Percentiles rank a stretch among this genome's conserved stretches.
These are phyloP conservation scores for Ascochyta viciae-villosae DNA, from an alignment of 2,329 filamentous ascomycete species.

Conservation along the genomic window DNA sequence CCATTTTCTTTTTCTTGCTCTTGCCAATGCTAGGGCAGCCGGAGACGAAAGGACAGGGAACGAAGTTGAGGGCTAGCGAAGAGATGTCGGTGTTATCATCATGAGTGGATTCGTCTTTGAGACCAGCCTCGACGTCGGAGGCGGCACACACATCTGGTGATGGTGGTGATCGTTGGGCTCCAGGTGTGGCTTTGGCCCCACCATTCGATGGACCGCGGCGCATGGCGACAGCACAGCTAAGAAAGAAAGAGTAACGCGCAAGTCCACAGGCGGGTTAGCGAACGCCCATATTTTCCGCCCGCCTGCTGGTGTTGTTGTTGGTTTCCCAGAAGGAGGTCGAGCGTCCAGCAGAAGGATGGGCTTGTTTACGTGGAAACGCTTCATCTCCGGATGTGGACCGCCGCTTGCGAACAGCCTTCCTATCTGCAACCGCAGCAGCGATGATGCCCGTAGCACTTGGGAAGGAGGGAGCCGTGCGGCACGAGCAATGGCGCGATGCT, in stretches of 20 bases:
- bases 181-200: not conserved
- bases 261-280: slow-evolving; percentile 8
- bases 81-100: slow-evolving; percentile 28
- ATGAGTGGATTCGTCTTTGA: slow-evolving; percentile 12
- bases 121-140: slow-evolving; percentile 13
- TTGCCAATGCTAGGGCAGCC: slow-evolving; percentile 22
- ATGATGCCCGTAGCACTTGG: slow-evolving; percentile 15
- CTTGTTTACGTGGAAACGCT: not conserved
- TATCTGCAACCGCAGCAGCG: slow-evolving; percentile 12
- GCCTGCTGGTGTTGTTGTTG: slow-evolving; percentile 11
- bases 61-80: slow-evolving; percentile 31
- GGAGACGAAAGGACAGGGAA: slow-evolving; percentile 29
- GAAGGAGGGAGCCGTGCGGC: not conserved
- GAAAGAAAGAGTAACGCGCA: slow-evolving; percentile 6
- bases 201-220: slow-evolving; percentile 4
- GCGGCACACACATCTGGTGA: slow-evolving; percentile 14
- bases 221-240: slow-evolving; percentile 13
- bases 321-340: slow-evolving; percentile 11
- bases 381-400: slow-evolving; percentile 18
- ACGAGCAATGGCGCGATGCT: slow-evolving; percentile 8
- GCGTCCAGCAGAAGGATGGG: slow-evolving; percentile 12
- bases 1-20: slow-evolving; percentile 35
- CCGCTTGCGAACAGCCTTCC: slow-evolving; percentile 7
- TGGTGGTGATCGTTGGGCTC: slow-evolving; percentile 9
- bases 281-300: slow-evolving; percentile 8